phyloP scores from a whole-genome alignment of 305 asterid species.

The Solanum aculeatissimum region DNA sequence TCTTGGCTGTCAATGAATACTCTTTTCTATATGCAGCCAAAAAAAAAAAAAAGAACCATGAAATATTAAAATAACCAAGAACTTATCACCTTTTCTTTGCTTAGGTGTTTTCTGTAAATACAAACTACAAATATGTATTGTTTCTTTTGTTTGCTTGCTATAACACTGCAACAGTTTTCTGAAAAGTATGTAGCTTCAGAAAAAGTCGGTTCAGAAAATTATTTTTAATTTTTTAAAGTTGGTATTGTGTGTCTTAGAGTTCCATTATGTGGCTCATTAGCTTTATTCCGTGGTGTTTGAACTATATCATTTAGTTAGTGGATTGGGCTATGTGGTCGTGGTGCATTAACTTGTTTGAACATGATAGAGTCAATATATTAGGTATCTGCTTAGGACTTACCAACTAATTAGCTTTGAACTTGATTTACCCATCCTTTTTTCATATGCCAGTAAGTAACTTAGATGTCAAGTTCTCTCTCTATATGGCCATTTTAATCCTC shows the following conservation, averaged over 20 bases:
- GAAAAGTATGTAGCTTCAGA: background rate
- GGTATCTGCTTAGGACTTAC: background rate
- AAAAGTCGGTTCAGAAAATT: background rate
- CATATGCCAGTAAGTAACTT: background rate
- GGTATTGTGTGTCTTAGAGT: background rate
- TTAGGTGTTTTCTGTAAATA: background rate
- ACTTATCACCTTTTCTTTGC: background rate
- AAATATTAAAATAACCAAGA: background rate
- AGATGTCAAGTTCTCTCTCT: background rate
- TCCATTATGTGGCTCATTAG: background rate
- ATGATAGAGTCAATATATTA: background rate
- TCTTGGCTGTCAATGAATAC: background rate
- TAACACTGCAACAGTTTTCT: background rate
- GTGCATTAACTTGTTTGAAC: background rate
- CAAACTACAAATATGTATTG: background rate
- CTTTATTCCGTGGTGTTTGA: background rate
- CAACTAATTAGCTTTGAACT: background rate
- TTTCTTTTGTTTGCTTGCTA: background rate
- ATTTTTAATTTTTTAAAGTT: background rate
- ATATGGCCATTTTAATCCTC: background rate
- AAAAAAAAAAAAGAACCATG: background rate
- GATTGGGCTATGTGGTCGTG: background rate
- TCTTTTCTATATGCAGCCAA: background rate
- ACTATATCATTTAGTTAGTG: background rate
- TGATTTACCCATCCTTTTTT: background rate